Percentiles rank a stretch among this genome's conserved stretches.
These are phyloP conservation scores for Alternaria panax DNA, from an alignment of 2,329 filamentous ascomycete genomes.

Conservation along the genomic window DNA sequence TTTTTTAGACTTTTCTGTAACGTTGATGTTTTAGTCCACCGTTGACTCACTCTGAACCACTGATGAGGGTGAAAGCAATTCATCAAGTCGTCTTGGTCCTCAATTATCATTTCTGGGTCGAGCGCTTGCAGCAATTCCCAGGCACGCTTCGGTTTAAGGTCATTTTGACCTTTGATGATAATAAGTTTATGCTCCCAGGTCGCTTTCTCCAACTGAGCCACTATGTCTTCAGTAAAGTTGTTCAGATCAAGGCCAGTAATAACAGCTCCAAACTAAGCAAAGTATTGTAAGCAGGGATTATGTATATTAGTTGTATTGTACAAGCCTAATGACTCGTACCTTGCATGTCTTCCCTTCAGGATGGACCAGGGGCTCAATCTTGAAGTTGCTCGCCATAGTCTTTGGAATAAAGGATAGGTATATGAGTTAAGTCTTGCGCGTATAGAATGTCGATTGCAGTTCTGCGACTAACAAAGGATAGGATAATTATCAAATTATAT, in stretches of 20 bases:
- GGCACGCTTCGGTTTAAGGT: background rate
- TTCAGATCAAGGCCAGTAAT: conserved; percentile 5
- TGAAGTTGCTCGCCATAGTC: conserved; percentile 3
- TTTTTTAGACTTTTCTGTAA: too few relatives aligned
- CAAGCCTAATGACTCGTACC: background rate
- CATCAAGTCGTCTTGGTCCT: background rate
- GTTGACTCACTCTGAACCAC: background rate
- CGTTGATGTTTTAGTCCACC: background rate
- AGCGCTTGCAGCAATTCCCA: conserved; percentile 1
- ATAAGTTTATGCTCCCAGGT: background rate
- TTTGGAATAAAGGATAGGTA: background rate
- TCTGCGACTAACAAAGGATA: too few relatives aligned
- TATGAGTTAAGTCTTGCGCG: too few relatives aligned
- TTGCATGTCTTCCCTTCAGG: conserved; percentile 1
- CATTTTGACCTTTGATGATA: conserved; percentile 1
- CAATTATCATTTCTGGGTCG: background rate
- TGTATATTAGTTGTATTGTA: too few relatives aligned
- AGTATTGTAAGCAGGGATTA: too few relatives aligned
- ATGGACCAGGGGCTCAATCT: conserved; percentile 1
- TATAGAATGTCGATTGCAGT: too few relatives aligned
- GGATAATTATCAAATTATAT: background rate
- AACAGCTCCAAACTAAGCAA: background rate
- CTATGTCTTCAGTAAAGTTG: background rate
- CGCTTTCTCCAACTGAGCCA: background rate
- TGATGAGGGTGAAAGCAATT: background rate